phyloP scores from a whole-genome alignment of 139 green algal species.

The Coelastrella sp. region DNA sequence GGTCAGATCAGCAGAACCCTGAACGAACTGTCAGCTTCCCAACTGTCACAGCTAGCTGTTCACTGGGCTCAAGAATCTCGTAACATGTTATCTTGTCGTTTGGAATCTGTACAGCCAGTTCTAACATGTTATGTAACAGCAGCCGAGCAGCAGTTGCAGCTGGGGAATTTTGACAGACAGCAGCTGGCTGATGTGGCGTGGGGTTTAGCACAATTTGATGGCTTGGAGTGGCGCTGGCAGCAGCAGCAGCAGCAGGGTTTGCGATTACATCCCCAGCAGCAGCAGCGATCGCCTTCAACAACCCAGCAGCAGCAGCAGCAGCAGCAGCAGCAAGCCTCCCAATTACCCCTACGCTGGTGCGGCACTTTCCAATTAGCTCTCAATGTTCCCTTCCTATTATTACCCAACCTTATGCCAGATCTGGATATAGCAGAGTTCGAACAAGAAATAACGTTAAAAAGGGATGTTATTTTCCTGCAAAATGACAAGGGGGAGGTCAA shows the following conservation, averaged over 20 bases:
- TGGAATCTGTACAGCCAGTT: neutral
- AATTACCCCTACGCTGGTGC: neutral
- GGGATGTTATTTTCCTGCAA: conserved; percentile 59
- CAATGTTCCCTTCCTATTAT: conserved; percentile 51
- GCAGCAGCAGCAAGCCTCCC: neutral
- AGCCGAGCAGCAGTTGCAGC: neutral
- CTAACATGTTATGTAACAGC: neutral
- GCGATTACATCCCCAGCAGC: neutral
- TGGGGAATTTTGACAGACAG: conserved; percentile 34
- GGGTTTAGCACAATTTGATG: conserved; percentile 44
- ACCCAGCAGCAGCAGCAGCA: neutral
- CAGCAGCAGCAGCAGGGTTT: conserved; percentile 39
- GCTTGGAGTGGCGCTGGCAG: neutral
- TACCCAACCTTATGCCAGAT: conserved; percentile 50
- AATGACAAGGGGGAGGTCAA: conserved; percentile 40
- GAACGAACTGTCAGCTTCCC: neutral
- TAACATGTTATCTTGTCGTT: neutral
- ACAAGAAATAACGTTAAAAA: conserved; percentile 52
- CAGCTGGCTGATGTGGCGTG: conserved; percentile 57
- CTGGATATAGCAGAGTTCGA: conserved; percentile 45
- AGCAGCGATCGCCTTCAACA: neutral
- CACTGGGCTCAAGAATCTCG: neutral
- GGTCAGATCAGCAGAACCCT: neutral
- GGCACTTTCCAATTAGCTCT: conserved; percentile 37
- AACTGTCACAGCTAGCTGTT: neutral